Percentiles rank a stretch among this genome's conserved stretches.
Evolutionary conservation across 2,329 filamentous ascomycete species (phyloP).

Genomic region (Colletotrichum coccodes): DNA sequence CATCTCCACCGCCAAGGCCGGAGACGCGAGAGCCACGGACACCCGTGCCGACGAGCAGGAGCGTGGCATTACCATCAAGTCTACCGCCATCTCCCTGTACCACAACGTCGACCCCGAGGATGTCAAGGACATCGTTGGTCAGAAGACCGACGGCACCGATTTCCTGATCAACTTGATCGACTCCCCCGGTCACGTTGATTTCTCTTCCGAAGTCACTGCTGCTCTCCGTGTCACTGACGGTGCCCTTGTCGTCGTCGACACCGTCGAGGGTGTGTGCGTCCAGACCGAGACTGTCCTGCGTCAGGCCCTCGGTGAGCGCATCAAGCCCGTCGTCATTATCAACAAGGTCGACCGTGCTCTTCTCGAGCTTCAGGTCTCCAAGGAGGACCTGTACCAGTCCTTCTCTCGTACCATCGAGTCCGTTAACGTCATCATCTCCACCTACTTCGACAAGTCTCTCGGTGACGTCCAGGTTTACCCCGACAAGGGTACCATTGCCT

Average conservation of each 20-base stretch:
- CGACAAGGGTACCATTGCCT: constrained; percentile 96
- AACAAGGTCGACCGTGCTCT: constrained; percentile 99
- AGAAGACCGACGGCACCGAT: constrained; percentile 89
- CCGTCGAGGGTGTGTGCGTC: constrained; percentile 99
- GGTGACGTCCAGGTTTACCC: constrained; percentile 99
- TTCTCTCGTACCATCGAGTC: constrained; percentile 99
- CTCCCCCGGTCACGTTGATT: constrained; percentile 99
- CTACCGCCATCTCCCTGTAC: constrained; percentile 98
- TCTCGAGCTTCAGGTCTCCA: constrained; percentile 97
- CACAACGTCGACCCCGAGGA: constrained; percentile 87
- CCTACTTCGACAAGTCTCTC: constrained; percentile 95
- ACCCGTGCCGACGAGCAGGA: constrained; percentile 98
- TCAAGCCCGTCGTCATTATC: constrained; percentile 99
- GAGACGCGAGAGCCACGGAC: constrained; percentile 95
- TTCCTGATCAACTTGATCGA: constrained; percentile 99
- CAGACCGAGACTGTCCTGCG: constrained; percentile 99
- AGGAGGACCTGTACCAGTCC: constrained; percentile 99
- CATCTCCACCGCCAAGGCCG: constrained; percentile 97
- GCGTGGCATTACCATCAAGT: constrained; percentile 99
- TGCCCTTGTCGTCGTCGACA: constrained; percentile 99
- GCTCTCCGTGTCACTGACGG: constrained; percentile 99
- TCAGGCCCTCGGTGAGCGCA: constrained; percentile 99
- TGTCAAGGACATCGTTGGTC: constrained; percentile 90
- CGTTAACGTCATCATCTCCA: constrained; percentile 99
- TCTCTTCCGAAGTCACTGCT: constrained; percentile 99